These are phyloP conservation scores for Gigaspora rosea DNA, from an alignment of 192 early-diverging fungal genomes.

Conservation along the genomic window DNA sequence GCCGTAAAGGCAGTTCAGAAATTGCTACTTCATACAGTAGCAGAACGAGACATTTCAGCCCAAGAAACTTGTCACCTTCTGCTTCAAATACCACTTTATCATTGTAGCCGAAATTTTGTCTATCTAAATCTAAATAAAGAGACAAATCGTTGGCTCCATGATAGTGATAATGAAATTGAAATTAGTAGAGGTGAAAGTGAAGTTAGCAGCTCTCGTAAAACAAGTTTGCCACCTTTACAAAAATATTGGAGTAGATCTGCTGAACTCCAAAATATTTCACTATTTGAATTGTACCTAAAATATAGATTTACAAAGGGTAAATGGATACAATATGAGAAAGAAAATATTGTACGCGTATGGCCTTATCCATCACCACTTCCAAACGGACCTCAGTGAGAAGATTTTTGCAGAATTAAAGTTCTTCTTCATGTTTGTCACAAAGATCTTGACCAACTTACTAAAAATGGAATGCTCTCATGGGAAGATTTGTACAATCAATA, in stretches of 20 bases:
- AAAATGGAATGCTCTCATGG: not conserved
- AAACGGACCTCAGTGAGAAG: not conserved
- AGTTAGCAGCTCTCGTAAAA: not conserved
- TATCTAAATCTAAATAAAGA: not conserved
- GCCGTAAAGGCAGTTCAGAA: not conserved
- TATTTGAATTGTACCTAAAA: not conserved
- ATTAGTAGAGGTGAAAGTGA: too few relatives aligned
- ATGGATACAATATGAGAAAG: not conserved
- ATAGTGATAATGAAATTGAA: not conserved
- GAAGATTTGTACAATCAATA: not conserved
- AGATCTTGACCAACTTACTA: not conserved
- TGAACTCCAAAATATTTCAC: not conserved
- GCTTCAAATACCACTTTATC: not conserved
- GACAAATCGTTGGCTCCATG: not conserved
- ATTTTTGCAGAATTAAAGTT: not conserved
- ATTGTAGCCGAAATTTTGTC: slow-evolving; percentile 1
- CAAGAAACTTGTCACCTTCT: slow-evolving; percentile 5
- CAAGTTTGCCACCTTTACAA: not conserved
- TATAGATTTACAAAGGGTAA: not conserved
- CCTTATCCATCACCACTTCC: not conserved
- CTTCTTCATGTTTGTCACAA: not conserved
- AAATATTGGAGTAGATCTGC: slow-evolving; percentile 7
- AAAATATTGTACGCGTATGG: not conserved
- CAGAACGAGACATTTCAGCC: not conserved
- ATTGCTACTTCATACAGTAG: not conserved